These are phyloP conservation scores for Sporormia fimetaria DNA, from an alignment of 495 filamentous ascomycete species.

Conservation along the genomic window DNA sequence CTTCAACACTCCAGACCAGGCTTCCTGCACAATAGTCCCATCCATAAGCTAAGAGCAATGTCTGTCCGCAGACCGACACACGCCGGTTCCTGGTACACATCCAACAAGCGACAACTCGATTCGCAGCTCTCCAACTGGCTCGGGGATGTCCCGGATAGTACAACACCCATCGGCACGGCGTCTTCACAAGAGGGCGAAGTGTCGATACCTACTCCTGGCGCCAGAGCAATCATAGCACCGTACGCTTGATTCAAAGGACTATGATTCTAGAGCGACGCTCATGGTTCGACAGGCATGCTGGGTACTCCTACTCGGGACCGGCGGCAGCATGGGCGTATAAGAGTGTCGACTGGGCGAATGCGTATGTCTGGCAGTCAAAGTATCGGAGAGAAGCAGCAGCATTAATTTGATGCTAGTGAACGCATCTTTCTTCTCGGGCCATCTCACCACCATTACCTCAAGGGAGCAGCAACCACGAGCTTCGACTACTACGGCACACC, in stretches of 20 bases:
- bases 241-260: constrained; percentile 41
- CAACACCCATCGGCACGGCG: constrained; percentile 35
- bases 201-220: constrained; percentile 58
- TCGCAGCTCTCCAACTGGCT: constrained; percentile 71
- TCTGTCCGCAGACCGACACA: constrained; percentile 54
- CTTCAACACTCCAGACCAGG: background rate
- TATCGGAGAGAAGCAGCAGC: background rate
- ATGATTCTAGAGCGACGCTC: constrained; percentile 13
- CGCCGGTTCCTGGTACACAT: constrained; percentile 81
- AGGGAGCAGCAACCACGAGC: constrained; percentile 62
- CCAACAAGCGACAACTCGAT: constrained; percentile 45
- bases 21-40: background rate
- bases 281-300: constrained; percentile 61
- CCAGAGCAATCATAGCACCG: constrained; percentile 91
- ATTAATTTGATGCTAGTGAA: constrained; percentile 42
- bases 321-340: constrained; percentile 95
- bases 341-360: constrained; percentile 68
- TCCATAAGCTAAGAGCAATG: constrained; percentile 34
- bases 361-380: constrained; percentile 38
- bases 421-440: constrained; percentile 90
- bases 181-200: constrained; percentile 38
- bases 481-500: constrained; percentile 74
- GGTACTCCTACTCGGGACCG: constrained; percentile 88
- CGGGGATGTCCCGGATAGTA: constrained; percentile 51
- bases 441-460: constrained; percentile 77